A percentile compares a stretch with the other conserved stretches of the same genome.
Conservation (phyloP, 2,329 filamentous ascomycete genomes). For the Pseudogymnoascus sp. region DNA sequence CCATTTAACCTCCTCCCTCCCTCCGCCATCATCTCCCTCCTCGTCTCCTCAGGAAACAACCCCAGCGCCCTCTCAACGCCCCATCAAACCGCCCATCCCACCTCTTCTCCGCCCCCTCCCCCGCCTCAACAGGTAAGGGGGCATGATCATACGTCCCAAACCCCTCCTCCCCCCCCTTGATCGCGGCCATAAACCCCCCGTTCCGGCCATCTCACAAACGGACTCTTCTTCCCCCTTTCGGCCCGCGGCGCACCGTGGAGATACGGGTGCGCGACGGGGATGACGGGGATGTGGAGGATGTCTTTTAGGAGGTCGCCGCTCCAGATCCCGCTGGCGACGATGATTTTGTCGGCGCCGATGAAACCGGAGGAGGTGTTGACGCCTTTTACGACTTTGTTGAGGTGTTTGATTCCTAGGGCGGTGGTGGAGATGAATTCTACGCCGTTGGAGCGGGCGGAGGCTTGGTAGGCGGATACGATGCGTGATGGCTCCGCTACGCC, state of each 20-base stretch:
- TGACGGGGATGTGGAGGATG: slow-evolving; percentile 25
- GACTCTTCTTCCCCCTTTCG: neutral
- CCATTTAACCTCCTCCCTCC: slow-evolving; percentile 26
- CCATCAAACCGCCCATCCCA: slow-evolving; percentile 6
- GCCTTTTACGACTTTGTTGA: neutral
- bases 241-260: slow-evolving; percentile 22
- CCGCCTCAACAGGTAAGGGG: slow-evolving; percentile 19
- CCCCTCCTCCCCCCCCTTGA: slow-evolving; percentile 27
- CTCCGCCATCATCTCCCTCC: neutral
- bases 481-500: neutral
- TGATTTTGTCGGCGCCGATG: neutral
- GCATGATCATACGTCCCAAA: slow-evolving; percentile 29
- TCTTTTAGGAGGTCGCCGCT: slow-evolving; percentile 19
- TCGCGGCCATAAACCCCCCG: slow-evolving; percentile 29
- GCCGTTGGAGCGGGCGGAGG: neutral
- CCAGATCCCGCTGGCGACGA: slow-evolving; percentile 21
- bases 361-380: neutral
- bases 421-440: neutral
- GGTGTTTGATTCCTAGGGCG: neutral
- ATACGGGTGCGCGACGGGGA: slow-evolving; percentile 31
- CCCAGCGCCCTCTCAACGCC: neutral
- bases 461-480: neutral
- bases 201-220: slow-evolving; percentile 31
- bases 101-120: neutral
- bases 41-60: slow-evolving; percentile 5